These are phyloP conservation scores for Ambrosiella beaveri DNA, from an alignment of 2,329 filamentous ascomycete species.

Conservation along the genomic window DNA sequence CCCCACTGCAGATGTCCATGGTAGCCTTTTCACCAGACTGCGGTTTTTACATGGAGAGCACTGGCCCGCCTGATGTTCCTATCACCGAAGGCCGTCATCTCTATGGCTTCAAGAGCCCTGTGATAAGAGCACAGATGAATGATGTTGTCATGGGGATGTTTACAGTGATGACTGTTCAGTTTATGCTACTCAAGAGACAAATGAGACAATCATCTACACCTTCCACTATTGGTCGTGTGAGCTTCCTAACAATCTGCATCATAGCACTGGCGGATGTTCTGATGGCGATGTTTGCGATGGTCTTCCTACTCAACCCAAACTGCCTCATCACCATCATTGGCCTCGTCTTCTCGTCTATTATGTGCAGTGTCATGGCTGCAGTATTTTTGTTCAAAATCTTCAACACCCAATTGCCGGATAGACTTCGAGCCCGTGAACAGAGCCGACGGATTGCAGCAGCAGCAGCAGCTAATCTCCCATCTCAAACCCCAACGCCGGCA, in stretches of 20 bases:
- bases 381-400: slow-evolving; percentile 44
- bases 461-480: background rate
- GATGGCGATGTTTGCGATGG: slow-evolving; percentile 20
- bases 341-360: slow-evolving; percentile 32
- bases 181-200: slow-evolving; percentile 43
- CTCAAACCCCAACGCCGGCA: slow-evolving; percentile 18
- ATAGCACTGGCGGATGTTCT: slow-evolving; percentile 34
- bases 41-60: slow-evolving; percentile 46
- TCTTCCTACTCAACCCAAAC: slow-evolving; percentile 12
- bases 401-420: slow-evolving; percentile 37
- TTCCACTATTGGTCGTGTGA: slow-evolving; percentile 48
- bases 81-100: slow-evolving; percentile 37
- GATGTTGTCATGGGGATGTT: slow-evolving; percentile 41
- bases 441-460: slow-evolving; percentile 16
- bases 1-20: slow-evolving; percentile 42
- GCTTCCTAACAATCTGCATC: slow-evolving; percentile 44
- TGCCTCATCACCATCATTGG: slow-evolving; percentile 37
- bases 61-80: slow-evolving; percentile 40
- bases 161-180: slow-evolving; percentile 40
- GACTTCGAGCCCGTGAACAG: slow-evolving; percentile 31
- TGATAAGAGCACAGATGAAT: slow-evolving; percentile 38
- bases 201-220: slow-evolving; percentile 51
- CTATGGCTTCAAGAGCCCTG: slow-evolving; percentile 42
- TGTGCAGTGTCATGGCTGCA: slow-evolving; percentile 39
- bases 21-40: slow-evolving; percentile 53